Conservation (phyloP, 257 asterid genomes). For the Ilex aquifolium region DNA sequence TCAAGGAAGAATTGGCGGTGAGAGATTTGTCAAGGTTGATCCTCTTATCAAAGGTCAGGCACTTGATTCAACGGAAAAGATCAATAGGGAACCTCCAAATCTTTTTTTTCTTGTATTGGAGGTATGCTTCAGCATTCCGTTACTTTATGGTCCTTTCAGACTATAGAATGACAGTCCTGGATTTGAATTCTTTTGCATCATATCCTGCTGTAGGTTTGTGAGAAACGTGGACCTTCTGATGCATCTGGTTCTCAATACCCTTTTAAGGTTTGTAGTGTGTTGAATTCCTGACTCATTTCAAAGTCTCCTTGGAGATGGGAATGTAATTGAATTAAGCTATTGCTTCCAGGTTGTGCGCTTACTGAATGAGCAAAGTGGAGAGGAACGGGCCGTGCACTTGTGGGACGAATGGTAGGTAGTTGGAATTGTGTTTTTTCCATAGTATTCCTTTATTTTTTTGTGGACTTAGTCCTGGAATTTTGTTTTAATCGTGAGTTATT, state of each 20-base stretch:
- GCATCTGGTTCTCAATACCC: constrained; percentile 43
- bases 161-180: constrained; percentile 9
- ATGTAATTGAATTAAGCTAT: constrained; percentile 10
- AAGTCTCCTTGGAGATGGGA: constrained; percentile 12
- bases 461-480: too few relatives aligned
- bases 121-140: constrained; percentile 37
- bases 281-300: constrained; percentile 16
- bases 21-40: constrained; percentile 28
- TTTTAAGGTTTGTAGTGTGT: constrained; percentile 53
- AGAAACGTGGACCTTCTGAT: constrained; percentile 39
- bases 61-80: constrained; percentile 23
- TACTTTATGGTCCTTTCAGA: constrained; percentile 10
- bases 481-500: too few relatives aligned
- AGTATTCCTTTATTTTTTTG: too few relatives aligned
- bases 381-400: constrained; percentile 63
- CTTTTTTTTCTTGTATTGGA: constrained; percentile 76
- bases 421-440: not conserved
- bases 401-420: constrained; percentile 82
- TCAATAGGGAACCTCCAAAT: constrained; percentile 24
- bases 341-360: constrained; percentile 65
- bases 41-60: constrained; percentile 23
- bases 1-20: constrained; percentile 18
- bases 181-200: constrained; percentile 9
- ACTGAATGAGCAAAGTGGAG: constrained; percentile 82
- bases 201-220: constrained; percentile 53